Evolutionary conservation across 1,139 yeast genomes (phyloP).

Genomic region (Lodderomyces oxycetoniae): DNA sequence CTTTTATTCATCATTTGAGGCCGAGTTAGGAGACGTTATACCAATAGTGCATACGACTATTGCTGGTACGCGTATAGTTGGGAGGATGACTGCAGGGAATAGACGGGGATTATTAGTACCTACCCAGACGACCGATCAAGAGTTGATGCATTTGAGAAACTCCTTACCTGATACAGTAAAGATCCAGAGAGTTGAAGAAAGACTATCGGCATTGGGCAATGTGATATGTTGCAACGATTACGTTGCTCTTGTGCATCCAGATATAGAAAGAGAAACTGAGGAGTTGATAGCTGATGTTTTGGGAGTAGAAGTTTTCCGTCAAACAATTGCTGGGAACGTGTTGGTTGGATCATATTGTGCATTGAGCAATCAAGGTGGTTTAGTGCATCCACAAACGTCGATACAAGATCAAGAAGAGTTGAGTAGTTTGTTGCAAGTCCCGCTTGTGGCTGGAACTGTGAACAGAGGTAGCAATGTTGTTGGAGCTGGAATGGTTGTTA

Average conservation of each 20-base stretch:
- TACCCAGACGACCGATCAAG: slow-evolving; percentile 98
- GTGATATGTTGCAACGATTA: slow-evolving; percentile 98
- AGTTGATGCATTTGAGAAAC: slow-evolving; percentile 94
- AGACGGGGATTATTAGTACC: slow-evolving; percentile 97
- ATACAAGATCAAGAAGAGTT: slow-evolving; percentile 98
- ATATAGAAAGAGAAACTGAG: slow-evolving; percentile 98
- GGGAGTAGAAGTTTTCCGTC: slow-evolving; percentile 98
- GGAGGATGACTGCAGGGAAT: slow-evolving; percentile 98
- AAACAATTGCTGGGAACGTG: slow-evolving; percentile 97
- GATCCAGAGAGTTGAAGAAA: slow-evolving; percentile 96
- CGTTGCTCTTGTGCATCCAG: slow-evolving; percentile 98
- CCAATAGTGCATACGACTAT: slow-evolving; percentile 97
- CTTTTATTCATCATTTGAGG: slow-evolving; percentile 96
- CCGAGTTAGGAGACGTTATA: slow-evolving; percentile 92
- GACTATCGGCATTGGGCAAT: slow-evolving; percentile 93
- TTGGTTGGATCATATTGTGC: slow-evolving; percentile 96
- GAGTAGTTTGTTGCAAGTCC: slow-evolving; percentile 91
- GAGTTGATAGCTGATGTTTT: slow-evolving; percentile 98
- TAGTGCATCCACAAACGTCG: slow-evolving; percentile 96
- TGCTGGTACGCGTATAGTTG: slow-evolving; percentile 96
- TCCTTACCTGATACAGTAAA: slow-evolving; percentile 94
- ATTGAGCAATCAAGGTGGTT: slow-evolving; percentile 94
- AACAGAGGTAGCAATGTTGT: slow-evolving; percentile 97
- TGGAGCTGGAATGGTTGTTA: slow-evolving; percentile 98
- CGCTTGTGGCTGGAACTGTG: slow-evolving; percentile 97